phyloP scores from a whole-genome alignment of 139 green algal species.

The Volvox africanus region DNA sequence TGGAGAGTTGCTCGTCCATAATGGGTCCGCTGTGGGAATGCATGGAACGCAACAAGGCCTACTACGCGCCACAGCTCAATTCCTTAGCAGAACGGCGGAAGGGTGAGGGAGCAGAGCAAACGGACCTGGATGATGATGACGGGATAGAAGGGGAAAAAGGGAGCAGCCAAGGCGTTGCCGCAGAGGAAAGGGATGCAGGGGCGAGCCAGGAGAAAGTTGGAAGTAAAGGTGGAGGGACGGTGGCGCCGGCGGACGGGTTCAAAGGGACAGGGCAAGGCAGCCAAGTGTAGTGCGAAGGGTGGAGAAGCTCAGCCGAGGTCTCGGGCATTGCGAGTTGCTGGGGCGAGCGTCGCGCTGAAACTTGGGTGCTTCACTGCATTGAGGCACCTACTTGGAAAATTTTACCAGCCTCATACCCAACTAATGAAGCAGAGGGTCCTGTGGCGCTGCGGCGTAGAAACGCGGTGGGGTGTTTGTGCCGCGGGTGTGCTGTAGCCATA shows the following conservation, averaged over 20 bases:
- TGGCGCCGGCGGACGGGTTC: neutral
- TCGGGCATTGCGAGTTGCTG: too few relatives aligned
- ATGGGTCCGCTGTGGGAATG: conserved; percentile 50
- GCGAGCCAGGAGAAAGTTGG: neutral
- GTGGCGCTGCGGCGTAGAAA: too few relatives aligned
- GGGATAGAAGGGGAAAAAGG: neutral
- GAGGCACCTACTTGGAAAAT: too few relatives aligned
- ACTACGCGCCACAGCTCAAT: conserved; percentile 40
- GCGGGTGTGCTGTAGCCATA: too few relatives aligned
- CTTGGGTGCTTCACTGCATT: too few relatives aligned
- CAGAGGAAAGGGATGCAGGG: neutral
- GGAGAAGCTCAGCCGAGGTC: too few relatives aligned
- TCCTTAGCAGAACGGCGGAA: conserved; percentile 17
- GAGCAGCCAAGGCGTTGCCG: neutral
- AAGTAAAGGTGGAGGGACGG: neutral
- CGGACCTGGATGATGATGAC: neutral
- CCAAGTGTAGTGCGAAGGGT: too few relatives aligned
- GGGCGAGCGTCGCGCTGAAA: too few relatives aligned
- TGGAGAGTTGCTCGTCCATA: conserved; percentile 31
- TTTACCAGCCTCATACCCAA: too few relatives aligned
- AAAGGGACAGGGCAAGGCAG: neutral
- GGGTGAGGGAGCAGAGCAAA: neutral
- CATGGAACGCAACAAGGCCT: conserved; percentile 40
- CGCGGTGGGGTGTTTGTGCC: too few relatives aligned
- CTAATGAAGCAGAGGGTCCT: too few relatives aligned